Evolutionary conservation across 768 basidiomycete genomes (phyloP), one percentile per base, ranked within the genome.

Genomic region (Boletales sp.): DNA sequence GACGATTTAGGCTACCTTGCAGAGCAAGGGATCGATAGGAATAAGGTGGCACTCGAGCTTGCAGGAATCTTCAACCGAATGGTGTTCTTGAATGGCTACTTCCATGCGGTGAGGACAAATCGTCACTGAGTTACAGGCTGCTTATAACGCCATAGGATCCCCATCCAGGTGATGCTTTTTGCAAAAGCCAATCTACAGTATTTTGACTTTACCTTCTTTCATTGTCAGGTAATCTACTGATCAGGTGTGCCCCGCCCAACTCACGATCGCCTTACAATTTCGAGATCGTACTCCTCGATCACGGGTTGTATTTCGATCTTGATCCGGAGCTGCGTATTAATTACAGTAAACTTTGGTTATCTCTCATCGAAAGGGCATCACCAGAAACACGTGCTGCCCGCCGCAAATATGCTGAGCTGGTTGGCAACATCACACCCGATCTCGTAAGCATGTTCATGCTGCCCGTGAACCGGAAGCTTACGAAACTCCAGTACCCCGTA

Each of bases 21-120:
- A 19, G 73, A 82, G 34, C 76, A 89, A 53, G 76, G 80, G 40
- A 97, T 99, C 54, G 92, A 99, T 68, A 77, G 95, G 46, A 99
- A 98, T 64, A 87, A 86, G 65, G 94, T 99, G 39, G 85, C 93
- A 1, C 72, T 95, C 47, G 94, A 98, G 68, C 76, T 99, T 18
- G 83, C 87, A 4, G 73, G 87, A 56, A 95, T 99, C 61, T 97
- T 97, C 64, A 87, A 82, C 44, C 85, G 83, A 62, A 97, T 98
- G 96, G 91, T 98, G 11, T 95, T 97, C 62, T 65, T 96, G 38
- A 90, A 95, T 64, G 94, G 94, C 15, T 93, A 86, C 82, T 89
- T 89, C 65, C 86, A 87, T 71, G 86, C 83, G 36, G 87, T 88
- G 61, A 66, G 85, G 70, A 34, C 21, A 49, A 34, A n/a, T 31